Conservation (phyloP, 176 grass and related monocot species). For the Paspalum vaginatum region DNA sequence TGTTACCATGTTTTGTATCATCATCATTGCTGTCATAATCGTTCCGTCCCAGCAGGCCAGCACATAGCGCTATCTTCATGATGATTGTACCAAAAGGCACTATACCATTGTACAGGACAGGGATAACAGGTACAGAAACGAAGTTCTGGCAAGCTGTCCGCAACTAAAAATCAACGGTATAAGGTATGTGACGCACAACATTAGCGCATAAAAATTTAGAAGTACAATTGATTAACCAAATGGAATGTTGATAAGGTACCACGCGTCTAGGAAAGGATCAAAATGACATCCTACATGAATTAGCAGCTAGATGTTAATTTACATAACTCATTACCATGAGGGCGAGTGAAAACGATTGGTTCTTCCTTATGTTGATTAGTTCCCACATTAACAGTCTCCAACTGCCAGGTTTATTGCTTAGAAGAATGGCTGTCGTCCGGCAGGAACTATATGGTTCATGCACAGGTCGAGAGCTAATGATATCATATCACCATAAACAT, state of each 20-base stretch:
- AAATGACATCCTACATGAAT: not conserved
- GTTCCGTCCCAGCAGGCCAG: not conserved
- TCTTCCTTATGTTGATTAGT: constrained; percentile 33
- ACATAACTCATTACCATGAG: constrained; percentile 9
- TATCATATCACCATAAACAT: constrained; percentile 29
- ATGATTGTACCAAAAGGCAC: constrained; percentile 18
- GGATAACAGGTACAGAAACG: not conserved
- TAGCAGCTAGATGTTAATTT: constrained; percentile 21
- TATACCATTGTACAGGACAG: not conserved
- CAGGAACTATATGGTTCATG: constrained; percentile 39
- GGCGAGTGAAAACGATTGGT: constrained; percentile 19
- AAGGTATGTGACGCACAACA: not conserved
- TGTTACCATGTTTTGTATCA: not conserved
- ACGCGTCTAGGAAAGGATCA: not conserved
- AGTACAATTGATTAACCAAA: constrained; percentile 18
- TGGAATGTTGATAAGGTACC: constrained; percentile 29
- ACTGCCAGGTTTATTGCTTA: constrained; percentile 41
- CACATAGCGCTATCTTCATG: constrained; percentile 16
- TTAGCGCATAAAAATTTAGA: not conserved
- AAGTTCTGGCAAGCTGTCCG: not conserved
- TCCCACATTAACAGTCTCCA: constrained; percentile 26
- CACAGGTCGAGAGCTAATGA: constrained; percentile 35
- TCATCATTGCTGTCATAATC: not conserved
- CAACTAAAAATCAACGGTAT: not conserved
- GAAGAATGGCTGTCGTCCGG: constrained; percentile 35